phyloP scores from a whole-genome alignment of 192 early-diverging fungal genomes.

The Linnemannia exigua region DNA sequence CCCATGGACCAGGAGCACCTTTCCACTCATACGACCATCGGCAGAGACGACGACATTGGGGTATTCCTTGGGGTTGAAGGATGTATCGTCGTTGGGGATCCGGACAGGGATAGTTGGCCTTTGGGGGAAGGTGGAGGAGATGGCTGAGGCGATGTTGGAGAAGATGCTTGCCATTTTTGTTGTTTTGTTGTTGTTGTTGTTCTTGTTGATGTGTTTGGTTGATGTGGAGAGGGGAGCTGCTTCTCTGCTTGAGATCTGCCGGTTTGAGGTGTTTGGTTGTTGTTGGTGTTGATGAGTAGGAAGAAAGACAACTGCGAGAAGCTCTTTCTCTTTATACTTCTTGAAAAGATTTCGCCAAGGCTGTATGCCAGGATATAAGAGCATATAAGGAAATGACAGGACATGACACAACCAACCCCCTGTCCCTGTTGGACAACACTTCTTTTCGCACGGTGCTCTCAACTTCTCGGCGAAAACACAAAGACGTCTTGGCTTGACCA shows the following conservation, averaged over 20 bases:
- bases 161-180: slow-evolving; percentile 6
- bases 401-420: not conserved
- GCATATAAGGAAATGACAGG: not conserved
- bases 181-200: not conserved
- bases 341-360: not conserved
- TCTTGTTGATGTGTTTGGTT: not conserved
- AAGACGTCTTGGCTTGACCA: not conserved
- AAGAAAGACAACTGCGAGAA: not conserved
- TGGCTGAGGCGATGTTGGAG: slow-evolving; percentile 19
- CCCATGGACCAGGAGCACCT: slow-evolving; percentile 36
- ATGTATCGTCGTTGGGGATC: slow-evolving; percentile 46
- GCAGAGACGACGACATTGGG: slow-evolving; percentile 42
- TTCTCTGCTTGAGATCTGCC: not conserved
- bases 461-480: not conserved
- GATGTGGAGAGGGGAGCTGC: not conserved
- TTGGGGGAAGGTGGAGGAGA: not conserved
- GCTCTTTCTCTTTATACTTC: not conserved
- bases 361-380: too few species aligned
- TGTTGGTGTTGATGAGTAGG: not conserved
- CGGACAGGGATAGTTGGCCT: slow-evolving; percentile 38
- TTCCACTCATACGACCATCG: slow-evolving; percentile 24
- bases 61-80: slow-evolving; percentile 51
- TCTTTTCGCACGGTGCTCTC: slow-evolving; percentile 2
- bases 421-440: not conserved
- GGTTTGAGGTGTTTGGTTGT: not conserved